Base-by-base conservation (phyloP, 306 rosid species). In the Rosa multiflora region DNA sequence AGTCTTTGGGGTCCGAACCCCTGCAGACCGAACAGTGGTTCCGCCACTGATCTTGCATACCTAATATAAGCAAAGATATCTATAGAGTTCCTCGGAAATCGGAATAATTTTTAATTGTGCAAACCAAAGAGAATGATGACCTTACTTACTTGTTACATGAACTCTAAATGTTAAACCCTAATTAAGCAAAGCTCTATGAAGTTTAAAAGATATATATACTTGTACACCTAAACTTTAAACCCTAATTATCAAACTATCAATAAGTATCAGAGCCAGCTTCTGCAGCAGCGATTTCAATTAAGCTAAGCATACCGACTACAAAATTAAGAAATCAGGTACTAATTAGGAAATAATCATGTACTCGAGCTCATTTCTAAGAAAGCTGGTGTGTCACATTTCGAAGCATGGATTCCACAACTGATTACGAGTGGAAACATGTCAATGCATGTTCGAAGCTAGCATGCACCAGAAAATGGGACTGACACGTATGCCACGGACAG, bases 331-430 rank as follows among this genome's bases (percentile, higher is more conserved):
- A 8, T 56, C 32, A 8, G 12, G 13, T 18, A 56, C 12, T 56
- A 56, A 56, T 56, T n/a, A n/a, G 63, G 21, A 58, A n/a, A 12
- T 8, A 55, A 7, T 55, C 62, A 55, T 55, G 62, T 55, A 56
- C 10, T 58, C 63, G 32, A 21, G 32, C 78, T 56, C 35, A 73
- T 68, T 82, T 66, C 82, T 59, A 37, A 75, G 81, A 75, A 81
- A 80, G 43, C 63, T 81, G 75, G 40, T 49, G 12, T 47, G 5
- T 70, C 20, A 4, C 26, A 46, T 72, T 73, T 32, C 18, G 37
- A 71, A 40, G 81, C n/a, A n/a, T 86, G 89, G 85, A 76, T 49
- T 86, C 84, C 90, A 86, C 67, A 68, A 13, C 59, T 83, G 18
- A 73, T 51, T 40, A 67, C 29, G 29, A 37, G 35, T 55, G 15